These are phyloP conservation scores for Apiospora rasikravindrae DNA, from an alignment of 2,329 filamentous ascomycete species.

Conservation along the genomic window DNA sequence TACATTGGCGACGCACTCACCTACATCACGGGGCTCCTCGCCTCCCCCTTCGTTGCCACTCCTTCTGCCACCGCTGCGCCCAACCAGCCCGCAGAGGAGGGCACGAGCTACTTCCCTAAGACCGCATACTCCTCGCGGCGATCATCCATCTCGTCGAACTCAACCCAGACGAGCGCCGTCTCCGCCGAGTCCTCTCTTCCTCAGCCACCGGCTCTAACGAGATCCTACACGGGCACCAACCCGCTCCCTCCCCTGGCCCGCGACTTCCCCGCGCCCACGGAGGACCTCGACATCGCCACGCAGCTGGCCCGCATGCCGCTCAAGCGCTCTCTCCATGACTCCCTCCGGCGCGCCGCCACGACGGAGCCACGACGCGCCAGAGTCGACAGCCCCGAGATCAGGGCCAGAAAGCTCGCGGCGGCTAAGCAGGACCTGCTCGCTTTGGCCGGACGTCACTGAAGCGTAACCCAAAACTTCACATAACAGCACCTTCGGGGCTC, in stretches of 20 bases:
- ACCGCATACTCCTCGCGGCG: constrained; percentile 8
- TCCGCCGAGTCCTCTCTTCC: constrained; percentile 29
- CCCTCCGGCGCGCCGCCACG: constrained; percentile 34
- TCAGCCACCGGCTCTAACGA: not conserved
- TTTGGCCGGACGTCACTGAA: constrained; percentile 31
- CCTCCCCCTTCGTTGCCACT: not conserved
- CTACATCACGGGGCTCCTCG: constrained; percentile 22
- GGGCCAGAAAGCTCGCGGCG: constrained; percentile 48
- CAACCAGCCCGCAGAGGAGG: constrained; percentile 16
- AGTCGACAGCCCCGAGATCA: constrained; percentile 40
- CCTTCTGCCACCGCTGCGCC: not conserved
- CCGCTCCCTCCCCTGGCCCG: constrained; percentile 37
- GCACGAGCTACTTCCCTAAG: constrained; percentile 25
- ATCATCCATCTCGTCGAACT: constrained; percentile 22
- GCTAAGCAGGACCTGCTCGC: constrained; percentile 54
- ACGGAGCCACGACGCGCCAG: constrained; percentile 16
- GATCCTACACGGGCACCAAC: constrained; percentile 26
- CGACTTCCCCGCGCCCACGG: constrained; percentile 30
- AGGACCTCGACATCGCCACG: constrained; percentile 36
- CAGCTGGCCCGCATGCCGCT: constrained; percentile 38
- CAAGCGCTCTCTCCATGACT: constrained; percentile 36
- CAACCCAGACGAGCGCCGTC: constrained; percentile 22
- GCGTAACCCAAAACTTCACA: not conserved
- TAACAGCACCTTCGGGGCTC: constrained; percentile 7
- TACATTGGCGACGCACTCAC: constrained; percentile 21